A percentile compares a stretch with the other conserved stretches of the same genome.
phyloP scores from a whole-genome alignment of 179 eudicot genomes.

The Actinidia arguta region DNA sequence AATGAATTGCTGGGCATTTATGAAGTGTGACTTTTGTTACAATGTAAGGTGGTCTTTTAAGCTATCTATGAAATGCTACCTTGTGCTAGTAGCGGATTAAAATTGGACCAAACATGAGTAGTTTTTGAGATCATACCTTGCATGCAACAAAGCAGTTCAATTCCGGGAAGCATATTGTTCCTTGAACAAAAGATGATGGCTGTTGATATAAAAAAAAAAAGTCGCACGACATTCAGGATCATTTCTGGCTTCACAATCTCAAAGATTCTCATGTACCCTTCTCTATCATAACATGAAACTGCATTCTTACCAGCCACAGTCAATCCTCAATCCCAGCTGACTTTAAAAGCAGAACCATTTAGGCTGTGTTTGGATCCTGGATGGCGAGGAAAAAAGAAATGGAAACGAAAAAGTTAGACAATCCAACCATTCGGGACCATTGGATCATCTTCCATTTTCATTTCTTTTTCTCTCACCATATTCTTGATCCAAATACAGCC shows the following conservation, averaged over 20 bases:
- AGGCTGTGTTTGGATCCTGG: no score
- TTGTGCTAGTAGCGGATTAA: no score
- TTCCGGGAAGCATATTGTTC: constrained; percentile 57
- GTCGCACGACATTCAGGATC: constrained; percentile 65
- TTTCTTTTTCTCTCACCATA: no score
- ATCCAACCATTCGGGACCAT: no score
- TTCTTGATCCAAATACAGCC: not conserved
- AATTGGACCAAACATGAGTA: not conserved
- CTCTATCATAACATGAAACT: constrained; percentile 67
- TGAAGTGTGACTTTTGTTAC: no score
- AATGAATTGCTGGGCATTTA: no score
- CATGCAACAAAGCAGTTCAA: constrained; percentile 60
- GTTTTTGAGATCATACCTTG: constrained; percentile 47
- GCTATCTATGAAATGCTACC: no score
- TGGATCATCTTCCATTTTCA: no score
- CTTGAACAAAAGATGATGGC: constrained; percentile 49
- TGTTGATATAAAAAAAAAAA: constrained; percentile 60
- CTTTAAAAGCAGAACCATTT: constrained; percentile 48
- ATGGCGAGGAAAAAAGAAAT: not conserved
- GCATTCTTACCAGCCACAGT: constrained; percentile 65
- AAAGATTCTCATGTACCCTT: constrained; percentile 48
- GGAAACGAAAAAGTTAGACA: not conserved
- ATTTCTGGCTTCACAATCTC: constrained; percentile 70
- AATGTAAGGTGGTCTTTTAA: no score
- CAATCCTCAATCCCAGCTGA: constrained; percentile 73